These are phyloP conservation scores for Globisporangium sylvaticum DNA, from an alignment of 352 stramenopile species.

Conservation along the genomic window DNA sequence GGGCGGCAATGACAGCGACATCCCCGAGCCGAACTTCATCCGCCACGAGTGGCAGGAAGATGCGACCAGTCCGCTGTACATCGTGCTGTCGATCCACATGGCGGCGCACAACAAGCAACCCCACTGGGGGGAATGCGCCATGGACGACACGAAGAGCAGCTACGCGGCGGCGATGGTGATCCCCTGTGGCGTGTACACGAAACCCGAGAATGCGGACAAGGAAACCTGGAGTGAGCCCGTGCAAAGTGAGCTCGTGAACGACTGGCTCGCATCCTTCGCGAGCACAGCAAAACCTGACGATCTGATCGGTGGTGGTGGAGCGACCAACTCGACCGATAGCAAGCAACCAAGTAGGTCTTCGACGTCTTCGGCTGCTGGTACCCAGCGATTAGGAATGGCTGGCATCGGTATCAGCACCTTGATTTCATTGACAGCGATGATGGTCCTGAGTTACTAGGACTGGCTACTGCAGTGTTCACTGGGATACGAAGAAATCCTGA, in stretches of 20 bases:
- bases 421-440: neutral
- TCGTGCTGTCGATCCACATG: neutral
- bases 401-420: neutral
- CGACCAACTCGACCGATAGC: neutral
- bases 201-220: neutral
- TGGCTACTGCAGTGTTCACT: neutral
- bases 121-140: neutral
- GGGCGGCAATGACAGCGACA: neutral
- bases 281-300: neutral
- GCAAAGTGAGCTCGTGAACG: conserved; percentile 21
- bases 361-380: neutral
- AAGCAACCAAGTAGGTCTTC: neutral
- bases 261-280: conserved; percentile 23
- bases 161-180: neutral
- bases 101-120: neutral
- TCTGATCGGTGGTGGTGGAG: neutral
- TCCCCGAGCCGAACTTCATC: conserved; percentile 1
- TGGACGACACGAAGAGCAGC: neutral
- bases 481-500: neutral
- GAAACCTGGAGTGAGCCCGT: neutral
- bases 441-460: neutral
- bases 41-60: neutral
- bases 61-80: neutral
- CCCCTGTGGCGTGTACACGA: neutral
- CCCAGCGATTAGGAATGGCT: neutral